Evolutionary conservation across 495 filamentous ascomycete species (phyloP).

Genomic region (Podospora tetraspora): DNA sequence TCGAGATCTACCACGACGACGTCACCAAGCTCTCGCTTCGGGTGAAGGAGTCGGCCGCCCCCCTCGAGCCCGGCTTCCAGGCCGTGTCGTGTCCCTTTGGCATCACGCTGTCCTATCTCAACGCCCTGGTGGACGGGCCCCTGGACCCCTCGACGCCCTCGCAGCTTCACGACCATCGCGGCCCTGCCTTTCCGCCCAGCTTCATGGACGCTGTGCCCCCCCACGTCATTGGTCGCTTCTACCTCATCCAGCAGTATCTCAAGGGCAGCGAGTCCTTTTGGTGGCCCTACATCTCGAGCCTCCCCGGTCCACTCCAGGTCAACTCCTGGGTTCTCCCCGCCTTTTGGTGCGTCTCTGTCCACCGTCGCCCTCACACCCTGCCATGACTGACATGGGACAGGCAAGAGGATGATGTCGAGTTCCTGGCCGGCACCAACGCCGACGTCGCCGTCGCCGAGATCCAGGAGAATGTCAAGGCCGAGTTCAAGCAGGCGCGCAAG

Average conservation of each 20-base stretch:
- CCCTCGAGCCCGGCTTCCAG: conserved; percentile 22
- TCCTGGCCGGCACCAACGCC: conserved; percentile 48
- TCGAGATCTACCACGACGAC: conserved; percentile 43
- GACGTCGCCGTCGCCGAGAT: conserved; percentile 43
- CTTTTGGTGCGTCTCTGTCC: conserved; percentile 28
- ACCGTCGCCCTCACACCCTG: neutral
- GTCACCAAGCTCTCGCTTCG: conserved; percentile 40
- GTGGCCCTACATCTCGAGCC: conserved; percentile 46
- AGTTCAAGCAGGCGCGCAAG: conserved; percentile 41
- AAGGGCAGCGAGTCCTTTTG: conserved; percentile 43
- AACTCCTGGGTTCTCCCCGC: conserved; percentile 36
- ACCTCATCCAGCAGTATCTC: conserved; percentile 45
- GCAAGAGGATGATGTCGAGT: conserved; percentile 40
- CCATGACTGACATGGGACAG: neutral
- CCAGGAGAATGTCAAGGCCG: conserved; percentile 33
- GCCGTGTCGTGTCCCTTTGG: conserved; percentile 37
- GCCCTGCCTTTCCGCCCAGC: conserved; percentile 30
- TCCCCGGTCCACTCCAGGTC: conserved; percentile 45
- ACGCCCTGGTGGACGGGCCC: conserved; percentile 35
- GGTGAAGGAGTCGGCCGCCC: conserved; percentile 26
- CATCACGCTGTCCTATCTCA: conserved; percentile 42
- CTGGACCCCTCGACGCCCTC: neutral
- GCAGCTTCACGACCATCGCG: neutral
- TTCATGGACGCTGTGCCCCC: conserved; percentile 38
- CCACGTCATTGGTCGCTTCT: conserved; percentile 45